These are phyloP conservation scores for Coemansia sp. DNA, from an alignment of 192 early-diverging fungal species.

Conservation along the genomic window DNA sequence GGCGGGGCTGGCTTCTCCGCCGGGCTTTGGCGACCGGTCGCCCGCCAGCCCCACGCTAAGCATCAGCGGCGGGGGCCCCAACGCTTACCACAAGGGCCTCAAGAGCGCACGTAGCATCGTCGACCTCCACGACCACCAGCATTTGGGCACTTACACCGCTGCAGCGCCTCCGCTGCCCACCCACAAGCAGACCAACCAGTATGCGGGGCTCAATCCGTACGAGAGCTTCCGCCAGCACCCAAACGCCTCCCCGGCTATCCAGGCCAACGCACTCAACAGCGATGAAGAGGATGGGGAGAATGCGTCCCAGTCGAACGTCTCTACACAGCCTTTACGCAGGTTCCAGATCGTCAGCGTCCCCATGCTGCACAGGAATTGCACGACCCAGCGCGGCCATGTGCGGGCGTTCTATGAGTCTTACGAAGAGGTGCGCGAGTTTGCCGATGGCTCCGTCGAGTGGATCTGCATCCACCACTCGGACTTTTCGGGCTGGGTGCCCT, in stretches of 20 bases:
- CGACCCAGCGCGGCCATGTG: slow-evolving; percentile 33
- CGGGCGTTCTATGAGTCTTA: slow-evolving; percentile 47
- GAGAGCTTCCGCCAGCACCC: slow-evolving; percentile 6
- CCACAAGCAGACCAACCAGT: slow-evolving; percentile 7
- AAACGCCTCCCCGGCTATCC: neutral
- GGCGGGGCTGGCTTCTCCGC: slow-evolving; percentile 7
- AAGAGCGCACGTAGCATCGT: slow-evolving; percentile 16
- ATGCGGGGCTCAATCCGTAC: slow-evolving; percentile 13
- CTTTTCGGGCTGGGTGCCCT: slow-evolving; percentile 46
- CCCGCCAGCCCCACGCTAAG: slow-evolving; percentile 4
- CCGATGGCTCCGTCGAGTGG: slow-evolving; percentile 39
- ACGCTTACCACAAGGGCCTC: slow-evolving; percentile 6
- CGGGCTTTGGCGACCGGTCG: neutral
- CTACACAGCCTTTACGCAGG: slow-evolving; percentile 11
- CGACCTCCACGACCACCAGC: slow-evolving; percentile 15
- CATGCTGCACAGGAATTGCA: slow-evolving; percentile 24
- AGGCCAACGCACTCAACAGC: neutral
- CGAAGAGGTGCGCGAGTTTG: slow-evolving; percentile 44
- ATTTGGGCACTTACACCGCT: too few relatives aligned
- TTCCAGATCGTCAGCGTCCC: slow-evolving; percentile 46
- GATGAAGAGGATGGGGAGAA: neutral
- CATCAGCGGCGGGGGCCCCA: neutral
- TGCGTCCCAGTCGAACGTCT: neutral
- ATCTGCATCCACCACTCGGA: slow-evolving; percentile 49
- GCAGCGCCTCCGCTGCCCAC: neutral